These are phyloP conservation scores for Mycena latifolia DNA, from an alignment of 768 basidiomycete species.

Conservation along the genomic window DNA sequence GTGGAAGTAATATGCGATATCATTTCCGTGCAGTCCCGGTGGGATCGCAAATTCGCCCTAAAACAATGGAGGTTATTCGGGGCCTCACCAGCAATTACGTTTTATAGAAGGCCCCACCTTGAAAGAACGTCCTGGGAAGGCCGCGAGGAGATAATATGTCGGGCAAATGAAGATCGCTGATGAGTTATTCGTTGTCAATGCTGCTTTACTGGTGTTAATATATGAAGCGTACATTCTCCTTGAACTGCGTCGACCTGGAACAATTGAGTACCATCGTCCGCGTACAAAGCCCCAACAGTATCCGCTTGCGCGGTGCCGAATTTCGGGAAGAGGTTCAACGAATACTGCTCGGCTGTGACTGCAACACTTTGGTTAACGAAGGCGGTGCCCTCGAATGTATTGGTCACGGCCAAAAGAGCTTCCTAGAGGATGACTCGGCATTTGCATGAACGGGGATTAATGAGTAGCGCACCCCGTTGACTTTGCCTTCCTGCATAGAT, in stretches of 20 bases:
- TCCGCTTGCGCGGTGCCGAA: slow-evolving; percentile 27
- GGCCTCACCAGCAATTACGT: too few relatives aligned
- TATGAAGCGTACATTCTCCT: slow-evolving; percentile 44
- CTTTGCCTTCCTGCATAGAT: slow-evolving; percentile 41
- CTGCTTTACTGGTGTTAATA: too few relatives aligned
- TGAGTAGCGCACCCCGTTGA: slow-evolving; percentile 47
- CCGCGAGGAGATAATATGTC: slow-evolving; percentile 44
- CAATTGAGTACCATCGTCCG: slow-evolving; percentile 28
- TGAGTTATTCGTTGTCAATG: too few relatives aligned
- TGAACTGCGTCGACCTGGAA: slow-evolving; percentile 40
- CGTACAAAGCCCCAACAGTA: slow-evolving; percentile 34
- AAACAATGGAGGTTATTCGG: background rate
- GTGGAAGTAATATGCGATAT: slow-evolving; percentile 45
- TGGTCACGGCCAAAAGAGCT: slow-evolving; percentile 42
- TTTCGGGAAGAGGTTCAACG: slow-evolving; percentile 41
- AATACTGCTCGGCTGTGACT: slow-evolving; percentile 37
- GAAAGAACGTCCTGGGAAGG: slow-evolving; percentile 46
- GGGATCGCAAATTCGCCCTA: slow-evolving; percentile 46
- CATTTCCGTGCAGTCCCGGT: slow-evolving; percentile 41
- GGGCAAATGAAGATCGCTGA: slow-evolving; percentile 53
- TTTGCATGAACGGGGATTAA: background rate
- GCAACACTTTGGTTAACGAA: slow-evolving; percentile 41
- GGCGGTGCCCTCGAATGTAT: slow-evolving; percentile 46
- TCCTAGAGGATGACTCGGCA: slow-evolving; percentile 27
- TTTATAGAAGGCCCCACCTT: too few relatives aligned